Base-by-base conservation (phyloP, 805 yeast genomes). In the Monosporozyma solicola region DNA sequence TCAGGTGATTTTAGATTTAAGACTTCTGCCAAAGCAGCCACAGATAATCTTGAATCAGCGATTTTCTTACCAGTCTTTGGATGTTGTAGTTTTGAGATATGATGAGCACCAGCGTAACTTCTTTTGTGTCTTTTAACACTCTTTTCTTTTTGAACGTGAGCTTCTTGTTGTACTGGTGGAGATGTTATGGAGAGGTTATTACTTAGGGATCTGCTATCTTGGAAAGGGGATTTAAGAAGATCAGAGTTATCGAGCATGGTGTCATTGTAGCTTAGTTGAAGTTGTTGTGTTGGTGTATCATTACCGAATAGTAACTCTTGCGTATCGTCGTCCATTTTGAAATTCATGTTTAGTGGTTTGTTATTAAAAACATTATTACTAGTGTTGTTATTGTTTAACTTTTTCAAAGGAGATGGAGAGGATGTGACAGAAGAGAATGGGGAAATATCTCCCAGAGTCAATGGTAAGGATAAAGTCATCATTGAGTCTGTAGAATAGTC, bases 41-140 rank as follows among this genome's bases (percentile, higher is more conserved):
- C 71, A 15, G 86, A 83, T 32, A 83, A 64, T 54, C 87, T 68
- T 3, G 86, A 80, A 58, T 80, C 83, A 31, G 75, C 65, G 4
- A 68, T 66, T 48, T 61, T 63, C 46, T 62, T 61, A 31, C 51
- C 50, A 11, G 46, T 43, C 15, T 24, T 43, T 24, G 46, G 46
- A 24, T 43, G 24, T 43, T 43, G 46, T 1, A 43, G 16, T 25
- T 43, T 43, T 10, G 46, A 43, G 7, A 43, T 25, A 24, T 43
- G 31, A 9, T 24, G 24, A 7, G 46, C 8, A 20, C 16, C 29
- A 11, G 16, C 5, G 15, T 29, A 43, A 43, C 15, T 24, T 43
- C 29, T 43, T 43, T 29, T 43, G 5, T 13, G 10, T 43, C 46
- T 43, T 25, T 43, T 43, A 3, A 9, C 11, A 24, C 2, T 5